Evolutionary conservation across 805 yeast species (phyloP).

Genomic region (Ogataea trehaloabstinens): DNA sequence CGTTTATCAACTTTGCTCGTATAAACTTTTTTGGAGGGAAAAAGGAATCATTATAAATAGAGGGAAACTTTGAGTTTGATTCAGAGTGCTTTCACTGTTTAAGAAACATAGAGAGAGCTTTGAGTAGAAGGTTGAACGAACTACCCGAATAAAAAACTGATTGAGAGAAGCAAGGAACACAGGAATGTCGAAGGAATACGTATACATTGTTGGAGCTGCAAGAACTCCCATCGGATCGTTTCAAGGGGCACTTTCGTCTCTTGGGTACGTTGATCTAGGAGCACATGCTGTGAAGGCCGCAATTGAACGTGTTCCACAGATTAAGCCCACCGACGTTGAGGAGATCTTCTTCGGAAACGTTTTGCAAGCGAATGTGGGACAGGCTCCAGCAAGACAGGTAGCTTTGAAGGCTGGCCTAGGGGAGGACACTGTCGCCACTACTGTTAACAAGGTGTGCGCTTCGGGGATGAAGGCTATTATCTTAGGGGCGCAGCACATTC

Average conservation of each 20-base stretch:
- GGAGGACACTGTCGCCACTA: constrained; percentile 77
- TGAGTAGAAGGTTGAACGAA: no score
- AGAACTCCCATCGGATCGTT: constrained; percentile 97
- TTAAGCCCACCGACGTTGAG: constrained; percentile 75
- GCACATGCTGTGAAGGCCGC: constrained; percentile 91
- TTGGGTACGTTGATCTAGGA: constrained; percentile 83
- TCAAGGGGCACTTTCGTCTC: constrained; percentile 77
- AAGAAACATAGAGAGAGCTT: no score
- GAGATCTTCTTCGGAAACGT: constrained; percentile 94
- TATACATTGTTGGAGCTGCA: constrained; percentile 85
- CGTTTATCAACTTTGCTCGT: not conserved
- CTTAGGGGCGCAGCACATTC: constrained; percentile 84
- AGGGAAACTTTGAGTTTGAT: constrained; percentile 1
- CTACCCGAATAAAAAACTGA: no score
- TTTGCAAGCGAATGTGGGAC: constrained; percentile 90
- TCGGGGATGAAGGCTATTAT: constrained; percentile 92
- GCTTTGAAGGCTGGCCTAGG: constrained; percentile 88
- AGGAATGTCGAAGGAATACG: constrained; percentile 39
- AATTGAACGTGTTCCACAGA: constrained; percentile 74
- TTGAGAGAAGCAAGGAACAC: not conserved
- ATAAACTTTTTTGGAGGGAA: not conserved
- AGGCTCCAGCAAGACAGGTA: constrained; percentile 97
- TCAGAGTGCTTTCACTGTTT: not conserved
- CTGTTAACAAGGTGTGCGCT: constrained; percentile 96
- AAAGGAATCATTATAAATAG: constrained; percentile 1